Conservation (phyloP, 2,329 filamentous ascomycete genomes). For the Parascedosporium putredinis region DNA sequence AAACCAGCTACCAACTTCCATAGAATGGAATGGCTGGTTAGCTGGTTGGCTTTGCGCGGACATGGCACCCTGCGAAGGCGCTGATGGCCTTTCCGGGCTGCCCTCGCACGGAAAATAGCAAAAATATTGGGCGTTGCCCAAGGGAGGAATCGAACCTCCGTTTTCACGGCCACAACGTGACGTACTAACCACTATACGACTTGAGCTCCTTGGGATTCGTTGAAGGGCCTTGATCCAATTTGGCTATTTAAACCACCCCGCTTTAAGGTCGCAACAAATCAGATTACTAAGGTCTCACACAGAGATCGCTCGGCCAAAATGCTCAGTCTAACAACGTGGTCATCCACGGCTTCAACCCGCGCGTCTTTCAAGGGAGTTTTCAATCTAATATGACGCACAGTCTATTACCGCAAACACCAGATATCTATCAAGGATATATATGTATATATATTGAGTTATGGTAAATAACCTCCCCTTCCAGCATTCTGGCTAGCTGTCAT, state of each 20-base stretch:
- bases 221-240: background rate
- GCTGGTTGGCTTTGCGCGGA: too few relatives aligned
- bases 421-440: background rate
- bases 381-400: background rate
- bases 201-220: slow-evolving; percentile 5
- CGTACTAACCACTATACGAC: slow-evolving; percentile 9
- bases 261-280: too few relatives aligned
- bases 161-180: slow-evolving; percentile 9
- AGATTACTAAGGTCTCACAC: too few relatives aligned
- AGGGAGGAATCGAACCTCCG: slow-evolving; percentile 9
- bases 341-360: background rate
- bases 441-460: background rate
- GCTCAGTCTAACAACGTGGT: too few relatives aligned
- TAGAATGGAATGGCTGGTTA: too few relatives aligned
- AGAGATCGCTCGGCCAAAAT: too few relatives aligned
- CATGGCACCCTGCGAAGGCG: too few relatives aligned
- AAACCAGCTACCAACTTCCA: too few relatives aligned
- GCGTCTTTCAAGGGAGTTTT: background rate
- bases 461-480: too few relatives aligned
- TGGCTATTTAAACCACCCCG: background rate
- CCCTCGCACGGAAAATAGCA: background rate
- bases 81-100: too few relatives aligned
- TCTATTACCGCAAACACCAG: background rate
- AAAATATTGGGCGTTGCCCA: slow-evolving; percentile 1
- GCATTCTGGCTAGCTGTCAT: too few relatives aligned